Evolutionary conservation across 441 rosid genomes (phyloP).

Genomic region (Bocquillonia castaneifolia): DNA sequence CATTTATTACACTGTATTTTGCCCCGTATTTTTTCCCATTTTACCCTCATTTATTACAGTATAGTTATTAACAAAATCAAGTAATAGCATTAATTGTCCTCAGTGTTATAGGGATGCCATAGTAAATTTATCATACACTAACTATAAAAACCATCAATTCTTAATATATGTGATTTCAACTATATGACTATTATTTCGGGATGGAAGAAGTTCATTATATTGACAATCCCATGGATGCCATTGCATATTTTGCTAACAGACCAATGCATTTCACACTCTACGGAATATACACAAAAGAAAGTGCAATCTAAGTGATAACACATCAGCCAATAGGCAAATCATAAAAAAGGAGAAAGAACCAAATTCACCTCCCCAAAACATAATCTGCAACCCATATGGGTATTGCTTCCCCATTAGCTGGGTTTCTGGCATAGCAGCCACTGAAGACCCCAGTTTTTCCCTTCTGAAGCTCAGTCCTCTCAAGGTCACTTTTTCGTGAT

Average conservation of each 20-base stretch:
- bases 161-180: no score
- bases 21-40: no score
- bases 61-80: no score
- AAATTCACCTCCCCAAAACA: conserved; percentile 72
- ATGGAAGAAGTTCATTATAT: no score
- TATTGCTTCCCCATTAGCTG: conserved; percentile 78
- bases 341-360: conserved; percentile 8
- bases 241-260: not conserved
- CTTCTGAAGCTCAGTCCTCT: conserved; percentile 96
- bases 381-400: conserved; percentile 98
- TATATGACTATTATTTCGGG: no score
- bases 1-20: no score
- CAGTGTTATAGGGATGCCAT: no score
- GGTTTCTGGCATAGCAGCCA: conserved; percentile 80
- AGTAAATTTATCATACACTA: no score
- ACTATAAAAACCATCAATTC: no score
- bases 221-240: not conserved
- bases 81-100: no score
- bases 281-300: conserved; percentile 8
- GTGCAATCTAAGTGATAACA: not conserved
- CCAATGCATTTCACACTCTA: not conserved
- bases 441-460: conserved; percentile 89
- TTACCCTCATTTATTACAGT: no score
- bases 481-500: conserved; percentile 81
- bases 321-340: not conserved